These are phyloP conservation scores for Acacia melanoxylon DNA, from an alignment of 306 rosid genomes.

Conservation along the genomic window DNA sequence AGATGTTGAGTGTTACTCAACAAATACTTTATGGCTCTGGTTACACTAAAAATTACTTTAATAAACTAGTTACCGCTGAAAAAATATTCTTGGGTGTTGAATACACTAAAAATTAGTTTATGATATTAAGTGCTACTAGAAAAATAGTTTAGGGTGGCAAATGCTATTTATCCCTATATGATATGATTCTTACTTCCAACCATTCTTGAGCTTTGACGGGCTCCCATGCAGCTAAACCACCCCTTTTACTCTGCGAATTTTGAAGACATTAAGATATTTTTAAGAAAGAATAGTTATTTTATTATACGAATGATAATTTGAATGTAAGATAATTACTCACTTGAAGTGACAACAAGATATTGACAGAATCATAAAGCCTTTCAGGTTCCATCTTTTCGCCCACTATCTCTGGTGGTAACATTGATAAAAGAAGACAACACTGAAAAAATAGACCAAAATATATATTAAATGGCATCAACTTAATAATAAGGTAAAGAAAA, in stretches of 20 bases:
- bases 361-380: slow-evolving; percentile 61
- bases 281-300: background rate
- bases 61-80: no score
- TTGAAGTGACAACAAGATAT: slow-evolving; percentile 60
- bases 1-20: no score
- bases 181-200: slow-evolving; percentile 58
- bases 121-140: no score
- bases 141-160: no score
- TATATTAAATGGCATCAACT: no score
- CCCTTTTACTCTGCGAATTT: slow-evolving; percentile 54
- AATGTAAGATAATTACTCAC: background rate
- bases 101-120: no score
- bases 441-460: slow-evolving; percentile 22
- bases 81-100: no score
- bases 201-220: slow-evolving; percentile 59
- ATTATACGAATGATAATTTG: background rate
- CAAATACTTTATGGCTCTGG: no score
- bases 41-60: no score
- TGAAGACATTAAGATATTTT: background rate
- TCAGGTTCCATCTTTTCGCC: slow-evolving; percentile 72
- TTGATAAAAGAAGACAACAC: slow-evolving; percentile 67
- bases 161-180: background rate
- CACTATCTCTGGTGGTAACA: slow-evolving; percentile 59
- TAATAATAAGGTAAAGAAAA: background rate
- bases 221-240: slow-evolving; percentile 82